Conservation (phyloP, 75 land plant species). For the Sequoiadendron giganteum region DNA sequence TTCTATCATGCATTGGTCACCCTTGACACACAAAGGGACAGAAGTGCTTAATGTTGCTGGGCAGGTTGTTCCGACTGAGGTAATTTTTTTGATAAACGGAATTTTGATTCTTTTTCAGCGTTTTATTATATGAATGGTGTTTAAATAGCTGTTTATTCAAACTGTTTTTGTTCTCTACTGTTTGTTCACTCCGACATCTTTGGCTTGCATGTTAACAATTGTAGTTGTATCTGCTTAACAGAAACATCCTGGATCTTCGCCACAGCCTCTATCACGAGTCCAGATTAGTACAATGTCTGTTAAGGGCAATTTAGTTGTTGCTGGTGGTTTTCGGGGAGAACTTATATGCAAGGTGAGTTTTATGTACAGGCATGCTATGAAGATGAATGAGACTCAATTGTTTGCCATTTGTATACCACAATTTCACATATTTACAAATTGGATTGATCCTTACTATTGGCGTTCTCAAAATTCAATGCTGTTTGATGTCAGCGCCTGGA, state of each 20-base stretch:
- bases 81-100: conserved; percentile 6
- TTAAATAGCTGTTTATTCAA: not conserved
- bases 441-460: not conserved
- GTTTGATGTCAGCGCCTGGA: conserved; percentile 55
- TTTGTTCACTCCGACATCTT: not conserved
- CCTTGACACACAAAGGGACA: conserved; percentile 40
- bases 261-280: conserved; percentile 52
- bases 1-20: conserved; percentile 86
- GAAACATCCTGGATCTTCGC: conserved; percentile 36
- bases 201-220: not conserved
- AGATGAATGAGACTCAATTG: not conserved
- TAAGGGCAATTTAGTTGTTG: conserved; percentile 51
- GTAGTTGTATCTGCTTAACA: conserved; percentile 3
- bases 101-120: not conserved
- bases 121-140: not conserved
- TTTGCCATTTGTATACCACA: not conserved
- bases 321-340: conserved; percentile 58
- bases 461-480: not conserved
- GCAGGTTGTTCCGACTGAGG: conserved; percentile 48
- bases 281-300: conserved; percentile 73
- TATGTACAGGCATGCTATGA: not conserved
- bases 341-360: conserved; percentile 56
- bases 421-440: not conserved
- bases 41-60: conserved; percentile 80
- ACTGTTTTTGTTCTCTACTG: not conserved